Percentiles rank a stretch among this genome's conserved stretches.
Conservation (phyloP, 768 basidiomycete species). For the Lanmaoa pseudosensibilis region DNA sequence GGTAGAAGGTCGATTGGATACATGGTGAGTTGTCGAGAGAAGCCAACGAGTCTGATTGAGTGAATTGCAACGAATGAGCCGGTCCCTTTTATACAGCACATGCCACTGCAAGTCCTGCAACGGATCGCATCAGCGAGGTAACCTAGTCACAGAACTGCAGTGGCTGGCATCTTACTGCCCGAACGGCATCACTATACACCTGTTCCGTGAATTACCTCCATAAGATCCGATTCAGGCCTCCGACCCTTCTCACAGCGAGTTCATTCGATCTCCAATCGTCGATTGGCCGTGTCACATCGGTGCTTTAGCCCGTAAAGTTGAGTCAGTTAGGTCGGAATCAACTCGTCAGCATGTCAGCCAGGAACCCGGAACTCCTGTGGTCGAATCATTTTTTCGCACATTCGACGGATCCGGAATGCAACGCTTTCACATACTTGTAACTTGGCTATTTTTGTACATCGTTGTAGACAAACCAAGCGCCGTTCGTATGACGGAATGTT, state of each 20-base stretch:
- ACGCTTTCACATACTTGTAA: conserved; percentile 1
- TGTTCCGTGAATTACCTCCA: conserved; percentile 22
- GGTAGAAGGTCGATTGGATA: conserved; percentile 44
- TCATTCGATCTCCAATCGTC: conserved; percentile 20
- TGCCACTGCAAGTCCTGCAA: conserved; percentile 30
- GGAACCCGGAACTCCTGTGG: conserved; percentile 24
- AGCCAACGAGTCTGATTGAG: conserved; percentile 4
- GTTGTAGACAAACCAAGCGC: conserved; percentile 9
- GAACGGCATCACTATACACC: conserved; percentile 30
- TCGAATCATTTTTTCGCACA: conserved; percentile 16
- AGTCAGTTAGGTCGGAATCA: conserved; percentile 13
- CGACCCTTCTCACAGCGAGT: conserved; percentile 19
- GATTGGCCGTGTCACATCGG: conserved; percentile 27
- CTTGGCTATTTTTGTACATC: conserved; percentile 15
- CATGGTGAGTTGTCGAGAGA: conserved; percentile 21
- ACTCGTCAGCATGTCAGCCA: conserved; percentile 20
- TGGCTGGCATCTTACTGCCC: conserved; percentile 30
- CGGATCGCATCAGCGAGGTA: conserved; percentile 33
- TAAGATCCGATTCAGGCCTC: conserved; percentile 22
- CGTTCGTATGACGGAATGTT: conserved; percentile 6
- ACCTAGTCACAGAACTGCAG: conserved; percentile 35
- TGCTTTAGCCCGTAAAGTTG: conserved; percentile 18
- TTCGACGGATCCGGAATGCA: conserved; percentile 5
- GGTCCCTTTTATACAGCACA: conserved; percentile 33
- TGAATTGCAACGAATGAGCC: neutral